Evolutionary conservation across 2,329 filamentous ascomycete species (phyloP), one percentile per base, ranked within the genome.

Genomic region (Verticillium tricorpus): DNA sequence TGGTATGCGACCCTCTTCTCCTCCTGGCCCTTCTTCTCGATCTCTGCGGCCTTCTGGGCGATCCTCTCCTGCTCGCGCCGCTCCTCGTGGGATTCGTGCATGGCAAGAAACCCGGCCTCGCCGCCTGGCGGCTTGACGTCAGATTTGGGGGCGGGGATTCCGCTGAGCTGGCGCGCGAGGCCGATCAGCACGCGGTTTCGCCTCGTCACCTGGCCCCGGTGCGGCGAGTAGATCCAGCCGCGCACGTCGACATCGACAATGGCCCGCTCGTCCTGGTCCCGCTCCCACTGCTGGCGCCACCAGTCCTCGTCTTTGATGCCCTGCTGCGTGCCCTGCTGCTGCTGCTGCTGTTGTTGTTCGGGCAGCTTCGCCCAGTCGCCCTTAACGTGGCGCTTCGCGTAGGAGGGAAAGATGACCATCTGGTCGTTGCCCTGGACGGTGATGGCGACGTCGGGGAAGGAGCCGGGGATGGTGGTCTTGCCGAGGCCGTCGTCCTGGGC

Each of bases 371-470:
- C 68, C 67, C 75, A 76, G n/a, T 74, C 74, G 65, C 75, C 73
- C 71, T 77, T 89, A 37, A 85, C 74, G 72, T 96, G 89, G 64
- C 82, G 83, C 71, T 93, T 88, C 9, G 92, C 92, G 73, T 99
- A 99, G 60, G 92, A 97, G 0, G 95, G 95, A 68, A 99, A 99
- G 28, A 99, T 74, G 11, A 99, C 86, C 88, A 99, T 92, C 77
- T 98, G 92, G 73, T 97, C 93, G 63, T 92, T 86, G 14, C 92
- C 93, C 64, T 87, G 88, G 12, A 87, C 85, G 17, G 90, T 85
- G 63, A 97, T 90, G n/a, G 89, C 86, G 19, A 92, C 90, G 67
- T 97, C 89, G 0, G 93, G 92, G 70, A 96, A 97, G 1, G 89
- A 86, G 0, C 89, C 90, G 0, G 92, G 89, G 34, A 91, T 90